Evolutionary conservation across 495 filamentous ascomycete genomes (phyloP), one percentile per base, ranked within the genome.

Genomic region (Neurospora africana): DNA sequence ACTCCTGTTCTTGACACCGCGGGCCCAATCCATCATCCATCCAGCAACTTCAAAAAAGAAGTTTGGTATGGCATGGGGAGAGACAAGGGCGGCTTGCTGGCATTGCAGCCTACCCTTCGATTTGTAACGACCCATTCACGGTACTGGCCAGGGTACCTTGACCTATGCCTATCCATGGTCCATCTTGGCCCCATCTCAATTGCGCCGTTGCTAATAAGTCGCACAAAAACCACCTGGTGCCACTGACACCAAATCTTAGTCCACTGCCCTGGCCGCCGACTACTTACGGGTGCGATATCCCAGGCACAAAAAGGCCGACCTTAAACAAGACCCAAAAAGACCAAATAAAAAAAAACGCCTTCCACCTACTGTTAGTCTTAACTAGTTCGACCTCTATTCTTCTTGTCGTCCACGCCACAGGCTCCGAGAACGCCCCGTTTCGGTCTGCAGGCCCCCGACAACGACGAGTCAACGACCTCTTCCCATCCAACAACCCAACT

Each of bases 181-280:
- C 80, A 77, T 78, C 79, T 76, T 75, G 79, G 75, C 70, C 72
- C 78, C 79, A 76, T 81, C 76, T 74, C 79, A 80, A 81, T 80
- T 76, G 78, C 77, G 70, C 77, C 75, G 74, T 73, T 76, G 71
- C 72, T 75, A 81, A 82, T 80, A 82, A 85, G 83, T 84, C 81
- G 83, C 84, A 86, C 84, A 84, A 85, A 84, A 85, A 81, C 78
- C 82, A 80, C 77, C 78, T 74, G 75, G 77, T 80, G 81, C 82
- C 82, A 82, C 81, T 81, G 80, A 81, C 79, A 83, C 77, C 78
- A 79, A 83, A 81, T 82, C 81, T 77, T 79, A 77, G 74, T 79
- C 74, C 76, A 84, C 81, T 73, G 79, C 72, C 74, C 71, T 65
- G 27, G 53, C 53, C 53, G 53, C 53, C 53, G 30, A 65, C 53